Base-by-base conservation (phyloP, 164 flowering plant genomes). In the Magnolia sinica region DNA sequence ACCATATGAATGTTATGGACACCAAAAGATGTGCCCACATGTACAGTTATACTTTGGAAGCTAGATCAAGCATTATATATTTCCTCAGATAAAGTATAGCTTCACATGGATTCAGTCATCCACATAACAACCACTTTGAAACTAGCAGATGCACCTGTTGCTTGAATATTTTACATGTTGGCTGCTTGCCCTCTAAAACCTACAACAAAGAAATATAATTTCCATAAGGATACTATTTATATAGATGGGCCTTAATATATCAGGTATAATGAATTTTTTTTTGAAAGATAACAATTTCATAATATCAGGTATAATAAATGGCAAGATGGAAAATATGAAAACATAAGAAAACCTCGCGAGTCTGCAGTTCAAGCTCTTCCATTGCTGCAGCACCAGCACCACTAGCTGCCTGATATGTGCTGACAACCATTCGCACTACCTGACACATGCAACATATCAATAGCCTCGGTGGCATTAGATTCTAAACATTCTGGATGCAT, bases 311-410 rank as follows among this genome's bases (percentile, higher is more conserved):
- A 71, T 8, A 27, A 51, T 31, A 11, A 37, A 72, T 27, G 27
- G n/a, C 8, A 76, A 68, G 68, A 75, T 29, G 51, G 50, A 31
- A 51, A 23, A 74, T 71, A 63, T 27, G 72, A 19, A 37, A 27
- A 27, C 29, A 37, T 37, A 69, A 63, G 51, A 82, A 31, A 79
- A 96, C 99, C 98, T 96, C 99, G 63, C 94, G 97, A 78, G 99
- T 96, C 81, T 96, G 99, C 77, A 81, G 86, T 84, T 83, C 91
- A 84, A 96, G 97, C 87, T 96, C 99, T 76, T 93, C 95, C 99
- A 96, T 96, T 78, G 99, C 98, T 70, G 98, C 98, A 76, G 99
- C 99, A 79, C 99, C 98, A 73, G 99, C 99, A 77, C 99, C 99
- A 87, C 99, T 96, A 49, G 98, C 99, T 61, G 99, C 99, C 79